Evolutionary conservation across 176 grass and related monocot species (phyloP), one percentile per base, ranked within the genome.

Genomic region (Carex parvula): DNA sequence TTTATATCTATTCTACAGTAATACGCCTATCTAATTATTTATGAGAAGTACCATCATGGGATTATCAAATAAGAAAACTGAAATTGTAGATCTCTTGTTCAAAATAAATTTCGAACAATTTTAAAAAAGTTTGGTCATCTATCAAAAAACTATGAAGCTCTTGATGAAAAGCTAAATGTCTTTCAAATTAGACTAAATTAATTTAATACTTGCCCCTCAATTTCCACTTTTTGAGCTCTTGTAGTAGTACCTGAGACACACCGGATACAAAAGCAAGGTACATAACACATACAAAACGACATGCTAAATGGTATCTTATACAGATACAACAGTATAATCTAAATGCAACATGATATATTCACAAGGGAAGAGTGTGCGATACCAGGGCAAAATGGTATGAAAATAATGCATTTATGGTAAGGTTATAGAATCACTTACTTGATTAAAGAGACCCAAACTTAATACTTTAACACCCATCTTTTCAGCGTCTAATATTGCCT

Each of bases 401-500:
- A 70, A 39, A 42, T 70, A 41, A 3, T 70, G 12, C 21, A 11
- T 61, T 39, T 70, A 22, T 8, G 17, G 17, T 50, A 50, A 22
- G 17, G 41, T 50, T 21, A 50, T 21, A 73, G 42, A 9, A 4
- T 2, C 12, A 73, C n/a, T 78, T 89, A 85, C 95, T 89, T 94
- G 95, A 81, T 94, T 98, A 35, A 94, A 77, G 24, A 98, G 92
- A 41, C 86, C 95, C 57, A 98, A 87, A 89, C 87, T 92, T 60
- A 98, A 60, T 79, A 94, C 89, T 92, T 94, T 92, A 50, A 85
- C 88, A 73, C 92, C 89, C 85, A 84, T 94, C 42, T 88, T 53
- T 10, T 91, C 90, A 84, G 92, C 95, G 50, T 92, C 90, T 79
- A 75, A 84, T 87, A 98, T 94, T 6, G 95, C 89, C 81, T 94